phyloP scores from a whole-genome alignment of 495 filamentous ascomycete species.

The Acidomyces sp. region DNA sequence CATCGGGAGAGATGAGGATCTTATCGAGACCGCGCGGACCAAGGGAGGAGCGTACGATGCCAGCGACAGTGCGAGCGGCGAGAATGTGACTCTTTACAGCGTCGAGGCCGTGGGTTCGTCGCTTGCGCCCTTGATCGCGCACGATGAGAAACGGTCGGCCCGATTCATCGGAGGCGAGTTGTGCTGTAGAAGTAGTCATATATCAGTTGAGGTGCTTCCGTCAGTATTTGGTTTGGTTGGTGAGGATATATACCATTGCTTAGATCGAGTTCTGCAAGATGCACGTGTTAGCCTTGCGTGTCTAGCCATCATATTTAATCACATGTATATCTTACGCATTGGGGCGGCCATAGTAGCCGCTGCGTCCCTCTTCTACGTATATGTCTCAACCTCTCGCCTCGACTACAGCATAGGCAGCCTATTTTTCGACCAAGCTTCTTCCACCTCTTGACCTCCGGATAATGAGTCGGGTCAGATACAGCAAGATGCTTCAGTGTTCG shows the following conservation, averaged over 20 bases:
- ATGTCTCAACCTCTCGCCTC: too few relatives aligned
- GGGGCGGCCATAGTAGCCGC: slow-evolving; percentile 11
- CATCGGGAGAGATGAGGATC: slow-evolving; percentile 96
- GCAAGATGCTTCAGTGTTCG: too few relatives aligned
- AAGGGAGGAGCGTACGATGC: slow-evolving; percentile 93
- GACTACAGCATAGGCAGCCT: too few relatives aligned
- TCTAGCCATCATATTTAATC: slow-evolving; percentile 1
- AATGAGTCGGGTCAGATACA: too few relatives aligned
- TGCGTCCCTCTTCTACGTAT: too few relatives aligned
- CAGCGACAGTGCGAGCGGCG: slow-evolving; percentile 86
- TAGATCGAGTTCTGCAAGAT: slow-evolving; percentile 49
- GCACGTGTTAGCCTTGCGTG: slow-evolving; percentile 2
- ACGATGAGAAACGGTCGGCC: slow-evolving; percentile 97
- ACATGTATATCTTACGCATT: slow-evolving; percentile 16
- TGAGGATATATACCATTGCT: slow-evolving; percentile 46
- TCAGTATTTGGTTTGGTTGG: too few relatives aligned
- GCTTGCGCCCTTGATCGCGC: slow-evolving; percentile 97
- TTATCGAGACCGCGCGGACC: slow-evolving; percentile 96
- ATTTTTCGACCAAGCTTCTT: too few relatives aligned
- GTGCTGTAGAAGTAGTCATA: slow-evolving; percentile 35
- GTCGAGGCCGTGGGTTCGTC: slow-evolving; percentile 88
- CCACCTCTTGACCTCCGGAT: too few relatives aligned
- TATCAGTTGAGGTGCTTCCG: slow-evolving; percentile 15
- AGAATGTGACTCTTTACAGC: slow-evolving; percentile 97
- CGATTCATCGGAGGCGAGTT: slow-evolving; percentile 81